Conservation (phyloP, 306 rosid genomes). For the Prosopis cineraria region DNA sequence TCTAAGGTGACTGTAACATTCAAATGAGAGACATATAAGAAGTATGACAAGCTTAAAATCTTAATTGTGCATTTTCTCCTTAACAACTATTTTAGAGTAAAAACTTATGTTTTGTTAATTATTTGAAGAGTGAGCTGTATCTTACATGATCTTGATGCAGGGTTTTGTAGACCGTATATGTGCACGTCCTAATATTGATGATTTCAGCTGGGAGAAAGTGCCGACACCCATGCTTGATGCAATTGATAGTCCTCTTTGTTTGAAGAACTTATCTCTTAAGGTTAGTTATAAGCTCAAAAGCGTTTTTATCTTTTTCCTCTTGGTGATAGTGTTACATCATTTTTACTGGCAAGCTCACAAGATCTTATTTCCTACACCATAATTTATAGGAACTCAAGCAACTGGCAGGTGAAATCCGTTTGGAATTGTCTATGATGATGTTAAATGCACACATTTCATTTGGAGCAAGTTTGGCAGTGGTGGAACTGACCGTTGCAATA, state of each 20-base stretch:
- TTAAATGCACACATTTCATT: conserved; percentile 43
- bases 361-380: conserved; percentile 37
- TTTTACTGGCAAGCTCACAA: conserved; percentile 18
- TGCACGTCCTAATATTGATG: conserved; percentile 61
- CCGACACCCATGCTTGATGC: conserved; percentile 86
- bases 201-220: conserved; percentile 61
- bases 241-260: conserved; percentile 75
- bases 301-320: conserved; percentile 14
- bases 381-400: conserved; percentile 81
- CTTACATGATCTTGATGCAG: conserved; percentile 52
- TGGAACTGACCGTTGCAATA: conserved; percentile 84
- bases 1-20: conserved; percentile 13
- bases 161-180: conserved; percentile 43
- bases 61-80: conserved; percentile 19
- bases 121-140: conserved; percentile 21
- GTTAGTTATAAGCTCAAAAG: conserved; percentile 43
- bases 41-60: not conserved
- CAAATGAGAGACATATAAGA: not conserved
- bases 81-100: not conserved
- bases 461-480: conserved; percentile 71
- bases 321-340: conserved; percentile 24
- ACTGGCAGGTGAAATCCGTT: conserved; percentile 74
- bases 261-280: conserved; percentile 80
- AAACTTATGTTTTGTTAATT: conserved; percentile 20
- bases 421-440: conserved; percentile 58